Evolutionary conservation across 1,139 yeast genomes (phyloP), one percentile per base, ranked within the genome.

Genomic region (Hyphopichia fennica): DNA sequence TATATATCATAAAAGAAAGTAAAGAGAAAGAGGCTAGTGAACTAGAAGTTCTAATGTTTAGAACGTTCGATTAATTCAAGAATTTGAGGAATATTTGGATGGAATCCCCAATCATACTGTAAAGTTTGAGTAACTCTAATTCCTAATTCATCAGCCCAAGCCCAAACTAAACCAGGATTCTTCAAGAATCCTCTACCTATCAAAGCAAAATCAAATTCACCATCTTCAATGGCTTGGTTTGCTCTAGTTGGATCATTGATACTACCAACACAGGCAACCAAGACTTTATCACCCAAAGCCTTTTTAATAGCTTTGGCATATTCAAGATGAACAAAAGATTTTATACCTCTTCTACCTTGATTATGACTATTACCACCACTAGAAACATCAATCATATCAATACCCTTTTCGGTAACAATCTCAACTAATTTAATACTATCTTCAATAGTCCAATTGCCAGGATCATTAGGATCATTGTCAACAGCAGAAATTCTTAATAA

Each of bases 321-420:
- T 18, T 65, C 68, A 13, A 65, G 65, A 48, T 68, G 75, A 9
- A 63, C 62, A 19, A 59, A 40, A 22, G 60, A 64, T 17, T 42
- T 37, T 18, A 36, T 35, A 36, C 55, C 47, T 39, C 57, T 55
- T 44, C 72, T 57, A 35, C 52, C 53, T 36, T 65, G 74, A 20
- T 61, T 54, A 32, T 63, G 47, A 46, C 65, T 64, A 53, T 68
- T 72, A 35, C 83, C 84, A 38, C 84, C 84, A 11, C 81, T 67
- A 2, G 84, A 77, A 33, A 75, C 65, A 51, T 81, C 85, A 31
- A 81, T 50, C 14, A 79, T 61, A 46, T 76, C 79, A 35, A 81
- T 65, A 13, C 82, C 84, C 43, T 62, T 65, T 30, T 68, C 65
- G 28, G 65, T 62, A 22, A 79, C 57, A 6, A 65, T 45, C 25